Percentiles rank a stretch among this genome's conserved stretches.
Conservation (phyloP, 768 basidiomycete species). For the Pleurotus ostreatus region DNA sequence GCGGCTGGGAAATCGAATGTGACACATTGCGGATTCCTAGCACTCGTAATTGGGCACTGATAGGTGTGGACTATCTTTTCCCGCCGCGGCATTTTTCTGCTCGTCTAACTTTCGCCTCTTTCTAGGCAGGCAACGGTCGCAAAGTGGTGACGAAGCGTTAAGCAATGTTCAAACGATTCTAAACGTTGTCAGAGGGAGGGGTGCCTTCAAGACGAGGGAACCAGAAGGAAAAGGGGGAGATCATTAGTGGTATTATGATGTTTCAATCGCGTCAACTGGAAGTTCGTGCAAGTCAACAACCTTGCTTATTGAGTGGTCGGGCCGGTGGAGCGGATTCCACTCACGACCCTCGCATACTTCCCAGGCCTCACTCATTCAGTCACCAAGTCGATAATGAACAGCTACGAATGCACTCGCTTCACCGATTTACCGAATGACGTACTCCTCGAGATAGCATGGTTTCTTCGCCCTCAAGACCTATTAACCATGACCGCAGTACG, state of each 20-base stretch:
- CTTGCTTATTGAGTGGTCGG: not conserved
- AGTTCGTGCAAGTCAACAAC: not conserved
- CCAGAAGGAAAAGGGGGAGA: slow-evolving; percentile 64
- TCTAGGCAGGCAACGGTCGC: slow-evolving; percentile 27
- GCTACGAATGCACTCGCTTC: not conserved
- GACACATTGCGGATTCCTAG: slow-evolving; percentile 88
- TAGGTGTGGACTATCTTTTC: slow-evolving; percentile 45
- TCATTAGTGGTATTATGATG: slow-evolving; percentile 17
- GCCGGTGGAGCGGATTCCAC: not conserved
- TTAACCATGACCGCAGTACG: not conserved
- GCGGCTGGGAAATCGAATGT: slow-evolving; percentile 85
- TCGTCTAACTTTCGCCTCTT: not conserved
- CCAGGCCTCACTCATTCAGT: no score
- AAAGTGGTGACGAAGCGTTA: slow-evolving; percentile 14
- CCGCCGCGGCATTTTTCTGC: not conserved
- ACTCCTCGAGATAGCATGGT: not conserved
- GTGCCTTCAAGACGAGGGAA: slow-evolving; percentile 65
- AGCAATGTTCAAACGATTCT: slow-evolving; percentile 55
- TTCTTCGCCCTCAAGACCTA: not conserved
- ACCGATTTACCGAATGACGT: not conserved
- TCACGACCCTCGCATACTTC: not conserved
- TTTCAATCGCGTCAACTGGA: not conserved
- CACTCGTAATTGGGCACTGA: slow-evolving; percentile 88
- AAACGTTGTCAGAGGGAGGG: slow-evolving; percentile 51
- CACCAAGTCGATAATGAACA: no score